Base-by-base conservation (phyloP, 768 basidiomycete genomes). In the Polyporus arcularius region DNA sequence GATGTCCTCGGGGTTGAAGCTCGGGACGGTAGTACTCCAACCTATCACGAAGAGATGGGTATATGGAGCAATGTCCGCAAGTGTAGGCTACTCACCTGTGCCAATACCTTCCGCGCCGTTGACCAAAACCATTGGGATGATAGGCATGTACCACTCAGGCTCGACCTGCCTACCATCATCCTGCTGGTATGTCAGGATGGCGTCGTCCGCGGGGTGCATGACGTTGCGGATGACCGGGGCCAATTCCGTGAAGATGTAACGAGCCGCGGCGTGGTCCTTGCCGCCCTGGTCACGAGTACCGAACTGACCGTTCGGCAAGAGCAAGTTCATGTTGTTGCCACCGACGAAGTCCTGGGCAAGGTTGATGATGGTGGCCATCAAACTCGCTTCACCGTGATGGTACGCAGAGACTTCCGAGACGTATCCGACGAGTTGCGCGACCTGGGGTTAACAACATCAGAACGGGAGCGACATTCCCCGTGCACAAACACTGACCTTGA, bases 91-190 rank as follows among this genome's bases (percentile, higher is more conserved):
- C 83, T 70, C 59, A 89, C 92, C 94, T 57, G 97, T 99, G 47
- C 97, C 97, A 67, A 99, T 98, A 77, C 97, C 97, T 65, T 98
- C 96, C 10, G 92, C 88, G 8, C 97, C 97, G 67, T 99, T 98
- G 71, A 98, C 74, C 53, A 99, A 80, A 0, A 98, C 82, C 73
- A 96, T 79, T 0, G 97, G 97, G 1, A 99, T 68, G 43, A 94
- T 74, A 16, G 97, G 96, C 77, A 98, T 80, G 71, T 97, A 99
- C 75, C 86, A 98, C 67, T 95, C 93, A 1, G 97, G 97, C 72
- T 99, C 96, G 64, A 99, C 94, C 55, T 78, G 68, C 47, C 81
- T 76, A 26, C 91, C 92, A 56, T 99, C 96, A 55, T 99, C 97
- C 70, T 61, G 61, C 66, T 92, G 85, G 67, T 87, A 85, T 12